A percentile compares a stretch with the other conserved stretches of the same genome.
These are phyloP conservation scores for Ailanthus altissimus DNA, from an alignment of 345 rosid genomes.

Conservation along the genomic window DNA sequence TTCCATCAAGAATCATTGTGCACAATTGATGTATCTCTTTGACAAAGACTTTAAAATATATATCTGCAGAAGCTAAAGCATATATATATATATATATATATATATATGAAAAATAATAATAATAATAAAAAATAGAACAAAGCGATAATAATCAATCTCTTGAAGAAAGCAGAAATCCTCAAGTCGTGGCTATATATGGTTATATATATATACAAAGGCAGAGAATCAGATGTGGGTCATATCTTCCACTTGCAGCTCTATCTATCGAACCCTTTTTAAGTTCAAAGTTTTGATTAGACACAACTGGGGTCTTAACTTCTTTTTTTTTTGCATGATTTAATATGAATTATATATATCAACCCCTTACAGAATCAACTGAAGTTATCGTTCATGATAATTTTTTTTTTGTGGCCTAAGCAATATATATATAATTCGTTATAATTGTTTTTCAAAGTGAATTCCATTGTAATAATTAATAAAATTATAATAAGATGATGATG, in stretches of 20 bases:
- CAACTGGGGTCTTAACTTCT: conserved; percentile 41
- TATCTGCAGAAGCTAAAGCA: no score
- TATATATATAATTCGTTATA: no score
- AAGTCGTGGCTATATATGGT: neutral
- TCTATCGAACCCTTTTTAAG: neutral
- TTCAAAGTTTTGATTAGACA: conserved; percentile 44
- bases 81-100: no score
- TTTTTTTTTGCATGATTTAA: conserved; percentile 32
- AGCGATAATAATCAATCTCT: neutral
- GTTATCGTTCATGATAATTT: neutral
- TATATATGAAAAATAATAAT: no score
- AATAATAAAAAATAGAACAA: no score
- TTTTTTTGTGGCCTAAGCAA: no score
- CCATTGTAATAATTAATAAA: no score
- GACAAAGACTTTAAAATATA: conserved; percentile 41
- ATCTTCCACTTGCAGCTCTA: conserved; percentile 23
- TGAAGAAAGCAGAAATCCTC: conserved; percentile 6
- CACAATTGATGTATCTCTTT: conserved; percentile 40
- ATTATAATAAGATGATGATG: neutral
- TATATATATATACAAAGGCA: neutral
- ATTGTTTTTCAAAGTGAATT: no score
- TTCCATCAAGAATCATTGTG: conserved; percentile 42
- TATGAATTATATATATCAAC: neutral
- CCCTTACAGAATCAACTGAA: neutral
- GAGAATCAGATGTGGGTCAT: conserved; percentile 41